phyloP scores from a whole-genome alignment of 371 early-diverging fungal species.

The Rhizopus stolonifer region DNA sequence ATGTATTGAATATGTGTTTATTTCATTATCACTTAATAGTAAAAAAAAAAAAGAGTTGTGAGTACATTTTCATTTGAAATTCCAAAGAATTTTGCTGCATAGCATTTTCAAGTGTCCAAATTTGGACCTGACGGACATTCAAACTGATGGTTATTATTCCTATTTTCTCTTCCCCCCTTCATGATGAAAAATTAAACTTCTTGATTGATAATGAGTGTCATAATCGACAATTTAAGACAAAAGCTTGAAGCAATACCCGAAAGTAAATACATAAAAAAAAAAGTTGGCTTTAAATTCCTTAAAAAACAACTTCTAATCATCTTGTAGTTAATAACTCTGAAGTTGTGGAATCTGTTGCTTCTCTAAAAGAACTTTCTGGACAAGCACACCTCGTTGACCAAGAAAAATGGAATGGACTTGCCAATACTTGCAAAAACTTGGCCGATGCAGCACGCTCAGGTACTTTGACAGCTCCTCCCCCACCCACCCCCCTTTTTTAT shows the following conservation, averaged over 20 bases:
- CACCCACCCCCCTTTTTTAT: too few species aligned
- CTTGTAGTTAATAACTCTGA: not conserved
- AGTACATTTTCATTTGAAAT: not conserved
- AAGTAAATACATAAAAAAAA: constrained; percentile 4
- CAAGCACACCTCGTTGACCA: constrained; percentile 2
- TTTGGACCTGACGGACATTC: not conserved
- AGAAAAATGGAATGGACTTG: constrained; percentile 8
- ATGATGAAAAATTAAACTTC: not conserved
- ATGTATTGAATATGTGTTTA: too few species aligned
- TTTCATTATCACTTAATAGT: too few species aligned
- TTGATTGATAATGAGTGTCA: constrained; percentile 8
- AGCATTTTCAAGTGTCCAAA: not conserved
- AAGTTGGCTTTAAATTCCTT: not conserved
- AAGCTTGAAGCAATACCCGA: constrained; percentile 7
- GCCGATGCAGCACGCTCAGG: constrained; percentile 21
- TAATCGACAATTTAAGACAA: constrained; percentile 13
- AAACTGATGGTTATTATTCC: too few species aligned
- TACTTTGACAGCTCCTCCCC: constrained; percentile 5
- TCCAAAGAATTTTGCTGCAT: constrained; percentile 1
- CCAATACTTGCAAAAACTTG: constrained; percentile 11
- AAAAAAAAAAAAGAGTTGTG: too few species aligned
- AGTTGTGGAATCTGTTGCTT: not conserved
- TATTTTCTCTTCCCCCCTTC: not conserved
- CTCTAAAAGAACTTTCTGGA: constrained; percentile 9
- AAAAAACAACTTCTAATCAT: constrained; percentile 1